These are phyloP conservation scores for Cocos nucifera DNA, from an alignment of 176 grass and related monocot species.

Conservation along the genomic window DNA sequence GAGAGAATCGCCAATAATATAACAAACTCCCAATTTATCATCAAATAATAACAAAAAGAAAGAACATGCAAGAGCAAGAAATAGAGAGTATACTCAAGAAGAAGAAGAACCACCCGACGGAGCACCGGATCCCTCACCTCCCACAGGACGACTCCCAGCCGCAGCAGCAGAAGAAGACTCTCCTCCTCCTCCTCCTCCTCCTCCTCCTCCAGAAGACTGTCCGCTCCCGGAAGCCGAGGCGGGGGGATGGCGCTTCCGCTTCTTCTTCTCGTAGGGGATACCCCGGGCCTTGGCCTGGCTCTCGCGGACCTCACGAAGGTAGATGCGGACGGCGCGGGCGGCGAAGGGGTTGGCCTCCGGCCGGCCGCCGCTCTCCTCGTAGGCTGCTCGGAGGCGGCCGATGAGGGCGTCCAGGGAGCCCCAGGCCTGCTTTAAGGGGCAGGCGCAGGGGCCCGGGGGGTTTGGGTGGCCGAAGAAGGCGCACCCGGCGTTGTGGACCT, in stretches of 20 bases:
- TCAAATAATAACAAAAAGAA: too few species aligned
- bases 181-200: neutral
- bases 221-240: neutral
- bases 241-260: neutral
- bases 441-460: constrained; percentile 7
- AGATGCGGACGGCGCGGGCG: constrained; percentile 20
- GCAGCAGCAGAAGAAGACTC: constrained; percentile 7
- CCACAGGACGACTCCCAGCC: too few species aligned
- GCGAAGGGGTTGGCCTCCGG: constrained; percentile 17
- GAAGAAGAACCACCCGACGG: constrained; percentile 22
- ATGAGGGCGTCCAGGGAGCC: constrained; percentile 20
- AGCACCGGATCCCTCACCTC: too few species aligned
- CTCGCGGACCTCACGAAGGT: constrained; percentile 18
- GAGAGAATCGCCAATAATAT: too few species aligned
- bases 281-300: constrained; percentile 19
- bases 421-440: constrained; percentile 18
- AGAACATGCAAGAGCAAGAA: too few species aligned
- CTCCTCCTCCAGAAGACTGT: neutral
- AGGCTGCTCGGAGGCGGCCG: constrained; percentile 19
- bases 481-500: constrained; percentile 10
- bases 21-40: too few species aligned
- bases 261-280: constrained; percentile 20
- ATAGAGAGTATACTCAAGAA: constrained; percentile 28
- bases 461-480: constrained; percentile 9
- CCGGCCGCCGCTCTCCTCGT: constrained; percentile 10